Evolutionary conservation across 1,284 basidiomycete genomes (phyloP).

Genomic region (Ustilago hordei): DNA sequence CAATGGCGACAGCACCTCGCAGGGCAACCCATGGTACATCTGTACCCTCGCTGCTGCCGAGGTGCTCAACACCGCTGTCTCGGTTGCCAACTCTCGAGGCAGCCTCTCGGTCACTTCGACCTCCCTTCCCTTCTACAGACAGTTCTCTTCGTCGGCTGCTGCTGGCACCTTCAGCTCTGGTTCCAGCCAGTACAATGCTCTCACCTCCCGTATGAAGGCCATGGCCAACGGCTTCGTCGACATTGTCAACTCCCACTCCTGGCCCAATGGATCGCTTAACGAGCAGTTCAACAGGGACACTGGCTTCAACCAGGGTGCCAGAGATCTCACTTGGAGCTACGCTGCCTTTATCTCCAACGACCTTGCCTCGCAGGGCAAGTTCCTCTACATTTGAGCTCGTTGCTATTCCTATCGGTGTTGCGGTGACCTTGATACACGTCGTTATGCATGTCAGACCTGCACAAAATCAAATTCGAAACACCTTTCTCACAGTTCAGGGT

Average conservation of each 20-base stretch:
- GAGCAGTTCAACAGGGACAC: constrained; percentile 52
- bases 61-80: constrained; percentile 50
- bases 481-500: too few relatives aligned
- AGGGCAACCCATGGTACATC: constrained; percentile 61
- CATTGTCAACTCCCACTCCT: constrained; percentile 45
- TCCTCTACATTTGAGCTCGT: constrained; percentile 15
- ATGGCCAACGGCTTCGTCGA: constrained; percentile 51
- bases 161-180: constrained; percentile 29
- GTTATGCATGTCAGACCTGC: too few relatives aligned
- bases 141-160: constrained; percentile 36
- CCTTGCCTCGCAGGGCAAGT: constrained; percentile 36
- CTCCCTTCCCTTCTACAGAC: constrained; percentile 49
- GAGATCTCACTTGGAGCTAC: constrained; percentile 61
- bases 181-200: constrained; percentile 23
- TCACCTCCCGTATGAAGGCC: constrained; percentile 43
- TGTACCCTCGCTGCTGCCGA: constrained; percentile 54
- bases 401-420: too few relatives aligned
- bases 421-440: too few relatives aligned
- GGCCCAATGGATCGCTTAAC: constrained; percentile 51
- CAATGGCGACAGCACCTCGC: constrained; percentile 35
- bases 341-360: constrained; percentile 52
- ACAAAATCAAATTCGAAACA: too few relatives aligned
- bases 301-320: constrained; percentile 53
- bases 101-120: constrained; percentile 32
- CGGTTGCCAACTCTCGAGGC: constrained; percentile 26